A percentile compares a stretch with the other conserved stretches of the same genome.
Evolutionary conservation across 2,329 filamentous ascomycete genomes (phyloP).

Genomic region (Parafenestella ontariensis): DNA sequence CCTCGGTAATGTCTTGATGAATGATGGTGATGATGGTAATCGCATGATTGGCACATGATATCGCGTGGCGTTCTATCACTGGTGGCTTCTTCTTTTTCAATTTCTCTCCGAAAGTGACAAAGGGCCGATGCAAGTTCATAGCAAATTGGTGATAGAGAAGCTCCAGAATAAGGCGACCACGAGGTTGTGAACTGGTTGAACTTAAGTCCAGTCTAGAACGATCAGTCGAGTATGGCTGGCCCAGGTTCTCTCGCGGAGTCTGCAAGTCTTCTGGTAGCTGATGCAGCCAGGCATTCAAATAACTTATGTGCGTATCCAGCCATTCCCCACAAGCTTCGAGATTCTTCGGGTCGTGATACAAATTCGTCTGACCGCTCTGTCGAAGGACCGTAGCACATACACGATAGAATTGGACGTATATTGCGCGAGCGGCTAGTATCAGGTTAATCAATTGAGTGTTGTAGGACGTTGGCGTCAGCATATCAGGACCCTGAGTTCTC

Average conservation of each 20-base stretch:
- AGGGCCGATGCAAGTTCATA: slow-evolving; percentile 34
- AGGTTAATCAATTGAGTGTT: slow-evolving; percentile 48
- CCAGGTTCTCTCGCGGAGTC: slow-evolving; percentile 11
- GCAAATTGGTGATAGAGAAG: slow-evolving; percentile 32
- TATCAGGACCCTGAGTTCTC: neutral
- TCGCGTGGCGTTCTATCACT: slow-evolving; percentile 11
- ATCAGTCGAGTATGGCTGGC: slow-evolving; percentile 24
- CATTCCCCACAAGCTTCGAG: slow-evolving; percentile 43
- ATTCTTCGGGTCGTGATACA: slow-evolving; percentile 41
- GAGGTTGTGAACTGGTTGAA: slow-evolving; percentile 6
- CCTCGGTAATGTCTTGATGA: slow-evolving; percentile 22
- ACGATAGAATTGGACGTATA: slow-evolving; percentile 48
- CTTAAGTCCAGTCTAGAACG: slow-evolving; percentile 12
- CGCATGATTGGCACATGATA: slow-evolving; percentile 27
- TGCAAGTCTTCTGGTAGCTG: slow-evolving; percentile 48
- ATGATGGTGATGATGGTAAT: slow-evolving; percentile 26
- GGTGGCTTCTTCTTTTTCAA: neutral
- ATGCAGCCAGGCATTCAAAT: slow-evolving; percentile 42
- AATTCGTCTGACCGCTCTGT: slow-evolving; percentile 16
- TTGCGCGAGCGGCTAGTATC: slow-evolving; percentile 38
- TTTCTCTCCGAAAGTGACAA: slow-evolving; percentile 33
- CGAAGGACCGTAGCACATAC: slow-evolving; percentile 31
- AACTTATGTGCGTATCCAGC: slow-evolving; percentile 32
- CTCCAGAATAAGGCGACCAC: slow-evolving; percentile 30
- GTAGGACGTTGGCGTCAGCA: slow-evolving; percentile 34